Evolutionary conservation across 169 alveolate genomes (phyloP).

Genomic region (Plasmodium knowlesi): DNA sequence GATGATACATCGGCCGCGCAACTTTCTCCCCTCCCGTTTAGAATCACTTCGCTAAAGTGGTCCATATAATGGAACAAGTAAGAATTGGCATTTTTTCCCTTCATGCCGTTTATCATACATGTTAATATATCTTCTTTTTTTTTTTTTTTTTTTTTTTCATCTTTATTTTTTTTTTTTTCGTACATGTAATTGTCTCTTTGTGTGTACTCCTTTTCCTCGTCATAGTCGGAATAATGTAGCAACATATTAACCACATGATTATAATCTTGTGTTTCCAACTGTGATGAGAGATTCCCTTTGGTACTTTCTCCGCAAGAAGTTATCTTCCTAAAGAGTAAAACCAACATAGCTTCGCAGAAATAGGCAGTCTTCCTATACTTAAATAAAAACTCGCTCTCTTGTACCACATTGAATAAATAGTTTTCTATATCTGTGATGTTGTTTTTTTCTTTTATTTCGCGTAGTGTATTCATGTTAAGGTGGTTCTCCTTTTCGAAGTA

Average conservation of each 20-base stretch:
- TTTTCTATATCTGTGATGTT: conserved; percentile 34
- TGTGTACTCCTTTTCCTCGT: not conserved
- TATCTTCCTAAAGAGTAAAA: conserved; percentile 41
- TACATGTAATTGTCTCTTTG: conserved; percentile 7
- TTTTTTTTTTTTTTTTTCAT: not conserved
- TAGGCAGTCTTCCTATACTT: conserved; percentile 20
- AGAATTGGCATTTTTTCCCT: conserved; percentile 2
- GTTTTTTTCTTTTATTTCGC: conserved; percentile 54
- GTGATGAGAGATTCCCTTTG: not conserved
- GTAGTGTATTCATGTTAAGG: not conserved
- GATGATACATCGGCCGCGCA: not conserved
- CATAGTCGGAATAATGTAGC: not conserved
- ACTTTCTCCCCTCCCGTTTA: not conserved
- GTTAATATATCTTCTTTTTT: not conserved
- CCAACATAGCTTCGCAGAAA: conserved; percentile 43
- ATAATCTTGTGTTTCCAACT: conserved; percentile 10
- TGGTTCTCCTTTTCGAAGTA: conserved; percentile 52
- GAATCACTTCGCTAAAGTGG: conserved; percentile 16
- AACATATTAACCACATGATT: conserved; percentile 54
- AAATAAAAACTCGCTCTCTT: conserved; percentile 33
- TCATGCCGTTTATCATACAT: not conserved
- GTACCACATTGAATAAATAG: conserved; percentile 18
- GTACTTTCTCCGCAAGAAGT: not conserved
- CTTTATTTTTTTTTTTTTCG: conserved; percentile 2
- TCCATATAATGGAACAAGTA: conserved; percentile 56